Conservation (phyloP, 371 early-diverging fungal species). For the Mortierella sp. region DNA sequence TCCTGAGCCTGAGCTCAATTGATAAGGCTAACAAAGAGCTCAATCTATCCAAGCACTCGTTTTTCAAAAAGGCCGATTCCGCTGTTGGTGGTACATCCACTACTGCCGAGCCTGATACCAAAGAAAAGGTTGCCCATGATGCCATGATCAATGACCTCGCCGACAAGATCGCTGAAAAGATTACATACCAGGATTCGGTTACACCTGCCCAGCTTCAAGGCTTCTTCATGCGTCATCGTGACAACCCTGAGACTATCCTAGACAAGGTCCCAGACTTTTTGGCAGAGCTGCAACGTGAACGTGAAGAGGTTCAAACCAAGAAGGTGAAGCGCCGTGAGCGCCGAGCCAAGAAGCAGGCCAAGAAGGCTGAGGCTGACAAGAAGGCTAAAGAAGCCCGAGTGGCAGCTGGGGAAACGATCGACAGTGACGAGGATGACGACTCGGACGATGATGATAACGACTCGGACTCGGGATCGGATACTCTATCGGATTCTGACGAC, state of each 20-base stretch:
- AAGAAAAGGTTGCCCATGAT: conserved; percentile 35
- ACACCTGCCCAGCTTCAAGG: conserved; percentile 65
- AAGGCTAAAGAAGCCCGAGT: conserved; percentile 45
- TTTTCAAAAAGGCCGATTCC: not conserved
- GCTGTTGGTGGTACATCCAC: not conserved
- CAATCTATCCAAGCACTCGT: not conserved
- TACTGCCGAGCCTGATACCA: conserved; percentile 10
- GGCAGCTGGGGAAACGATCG: conserved; percentile 37
- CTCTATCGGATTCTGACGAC: conserved; percentile 39
- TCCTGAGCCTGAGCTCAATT: conserved; percentile 37
- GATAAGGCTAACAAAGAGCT: conserved; percentile 27
- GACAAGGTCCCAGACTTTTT: conserved; percentile 40
- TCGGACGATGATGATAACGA: conserved; percentile 14
- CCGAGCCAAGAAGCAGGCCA: conserved; percentile 31
- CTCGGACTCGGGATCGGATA: conserved; percentile 12
- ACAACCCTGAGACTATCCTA: conserved; percentile 39
- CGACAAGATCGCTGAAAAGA: conserved; percentile 29
- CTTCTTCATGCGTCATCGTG: conserved; percentile 52
- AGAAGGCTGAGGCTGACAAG: conserved; percentile 31
- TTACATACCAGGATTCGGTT: conserved; percentile 50
- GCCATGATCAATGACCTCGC: conserved; percentile 39
- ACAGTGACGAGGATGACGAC: conserved; percentile 20
- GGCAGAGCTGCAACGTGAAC: conserved; percentile 33
- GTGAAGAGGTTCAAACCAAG: conserved; percentile 24
- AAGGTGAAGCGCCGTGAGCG: conserved; percentile 38